Evolutionary conservation across 192 early-diverging fungal species (phyloP).

Genomic region (Gonapodya sp.): DNA sequence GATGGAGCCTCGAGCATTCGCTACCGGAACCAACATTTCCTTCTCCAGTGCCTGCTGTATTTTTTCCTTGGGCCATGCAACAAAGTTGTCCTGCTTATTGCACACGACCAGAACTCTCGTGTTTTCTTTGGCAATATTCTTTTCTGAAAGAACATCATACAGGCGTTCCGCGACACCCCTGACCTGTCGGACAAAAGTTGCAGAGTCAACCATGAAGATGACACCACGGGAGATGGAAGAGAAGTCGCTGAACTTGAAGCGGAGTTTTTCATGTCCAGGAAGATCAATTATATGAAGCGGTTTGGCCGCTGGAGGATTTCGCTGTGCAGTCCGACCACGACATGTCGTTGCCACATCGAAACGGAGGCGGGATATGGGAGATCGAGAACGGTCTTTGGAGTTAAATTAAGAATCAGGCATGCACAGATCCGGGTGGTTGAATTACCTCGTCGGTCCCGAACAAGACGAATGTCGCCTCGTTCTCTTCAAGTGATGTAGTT

Average conservation of each 20-base stretch:
- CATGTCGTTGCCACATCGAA: neutral
- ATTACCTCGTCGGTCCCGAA: slow-evolving; percentile 27
- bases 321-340: too few species aligned
- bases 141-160: slow-evolving; percentile 69
- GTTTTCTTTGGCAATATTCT: slow-evolving; percentile 38
- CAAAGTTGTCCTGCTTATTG: slow-evolving; percentile 73
- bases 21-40: slow-evolving; percentile 49
- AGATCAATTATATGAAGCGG: slow-evolving; percentile 64
- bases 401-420: neutral
- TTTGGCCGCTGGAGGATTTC: neutral
- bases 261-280: slow-evolving; percentile 78
- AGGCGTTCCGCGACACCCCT: slow-evolving; percentile 64
- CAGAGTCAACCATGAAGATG: slow-evolving; percentile 72
- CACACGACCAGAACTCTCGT: slow-evolving; percentile 65
- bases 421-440: too few species aligned
- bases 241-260: slow-evolving; percentile 62
- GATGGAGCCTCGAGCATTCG: neutral
- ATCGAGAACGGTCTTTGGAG: neutral
- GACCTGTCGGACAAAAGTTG: slow-evolving; percentile 38
- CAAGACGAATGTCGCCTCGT: slow-evolving; percentile 42
- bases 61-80: slow-evolving; percentile 53
- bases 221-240: slow-evolving; percentile 55
- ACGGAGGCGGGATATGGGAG: neutral
- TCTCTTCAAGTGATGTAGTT: slow-evolving; percentile 62
- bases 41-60: slow-evolving; percentile 59